Conservation (phyloP, 257 asterid species). For the Solanum chaucha region DNA sequence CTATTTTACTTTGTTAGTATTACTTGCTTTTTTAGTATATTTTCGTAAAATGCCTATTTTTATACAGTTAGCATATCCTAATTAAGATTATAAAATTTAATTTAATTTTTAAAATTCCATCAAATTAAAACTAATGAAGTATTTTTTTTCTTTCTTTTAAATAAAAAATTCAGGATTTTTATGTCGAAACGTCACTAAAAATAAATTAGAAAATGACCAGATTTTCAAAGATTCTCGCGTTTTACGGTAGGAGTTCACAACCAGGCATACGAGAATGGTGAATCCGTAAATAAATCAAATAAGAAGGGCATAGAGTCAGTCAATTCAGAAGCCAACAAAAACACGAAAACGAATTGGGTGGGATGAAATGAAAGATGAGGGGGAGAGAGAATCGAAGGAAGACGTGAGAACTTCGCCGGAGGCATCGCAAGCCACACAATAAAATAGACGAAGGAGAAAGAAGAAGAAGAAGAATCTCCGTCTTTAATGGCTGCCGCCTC, state of each 20-base stretch:
- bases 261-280: slow-evolving; percentile 14
- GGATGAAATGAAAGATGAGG: slow-evolving; percentile 20
- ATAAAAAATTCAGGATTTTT: neutral
- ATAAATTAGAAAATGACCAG: neutral
- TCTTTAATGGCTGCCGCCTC: slow-evolving; percentile 49
- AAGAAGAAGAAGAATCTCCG: neutral
- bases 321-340: slow-evolving; percentile 21
- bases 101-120: neutral
- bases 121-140: neutral
- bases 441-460: neutral
- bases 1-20: neutral
- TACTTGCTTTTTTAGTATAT: neutral
- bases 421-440: slow-evolving; percentile 8
- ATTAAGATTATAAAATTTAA: neutral
- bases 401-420: slow-evolving; percentile 27
- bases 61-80: neutral
- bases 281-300: slow-evolving; percentile 33
- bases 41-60: neutral
- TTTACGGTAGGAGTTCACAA: neutral
- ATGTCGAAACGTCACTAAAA: neutral
- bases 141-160: neutral
- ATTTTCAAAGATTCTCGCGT: neutral
- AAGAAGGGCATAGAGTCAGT: slow-evolving; percentile 10
- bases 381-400: slow-evolving; percentile 12
- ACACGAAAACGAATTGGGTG: slow-evolving; percentile 18